Base-by-base conservation (phyloP, 345 rosid genomes). In the Pugionium dolabratum region DNA sequence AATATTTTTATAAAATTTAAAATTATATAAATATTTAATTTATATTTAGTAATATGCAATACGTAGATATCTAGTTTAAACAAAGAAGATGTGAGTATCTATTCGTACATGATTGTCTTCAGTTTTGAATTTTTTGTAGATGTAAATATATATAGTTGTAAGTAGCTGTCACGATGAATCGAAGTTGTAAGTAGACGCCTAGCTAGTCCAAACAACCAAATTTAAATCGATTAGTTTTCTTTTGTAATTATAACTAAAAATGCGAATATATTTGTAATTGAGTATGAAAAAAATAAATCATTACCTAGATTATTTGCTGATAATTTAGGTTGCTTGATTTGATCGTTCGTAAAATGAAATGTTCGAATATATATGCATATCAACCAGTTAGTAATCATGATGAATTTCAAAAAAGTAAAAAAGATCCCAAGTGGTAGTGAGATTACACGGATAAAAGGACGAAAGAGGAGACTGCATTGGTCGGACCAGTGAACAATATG, bases 401-500 rank as follows among this genome's bases (percentile, higher is more conserved):
- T 54, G 50, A 54, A 46, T 54, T 54, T 54, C 4, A 29, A 34
- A 53, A 60, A 18, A 26, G 1, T 26, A 39, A 62, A 34, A 30
- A 2, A 49, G 37, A 11, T 4, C 7, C 2, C 31, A 53, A 52
- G 61, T 9, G 62, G 41, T 54, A 59, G 18, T 45, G 54, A 54
- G 32, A 61, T 46, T 60, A 74, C 63, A 61, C 45, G 72, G 69
- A 67, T 11, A 74, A 67, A 67, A 62, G 78, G 64, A 62, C 56
- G 73, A 55, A 39, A 28, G 53, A 57, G 47, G 69, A 61, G 40
- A 41, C 9, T 54, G 54, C 73, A 74, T 34, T 64, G 65, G 34
- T 54, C 78, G 65, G 73, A 67, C 78, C 78, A 61, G 6, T 62
- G 78, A 74, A 62, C 54, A 41, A 61, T 62, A 29, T 41, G 9